These are phyloP conservation scores for Aspergillus heteromorphus DNA, from an alignment of 495 filamentous ascomycete species.

Conservation along the genomic window DNA sequence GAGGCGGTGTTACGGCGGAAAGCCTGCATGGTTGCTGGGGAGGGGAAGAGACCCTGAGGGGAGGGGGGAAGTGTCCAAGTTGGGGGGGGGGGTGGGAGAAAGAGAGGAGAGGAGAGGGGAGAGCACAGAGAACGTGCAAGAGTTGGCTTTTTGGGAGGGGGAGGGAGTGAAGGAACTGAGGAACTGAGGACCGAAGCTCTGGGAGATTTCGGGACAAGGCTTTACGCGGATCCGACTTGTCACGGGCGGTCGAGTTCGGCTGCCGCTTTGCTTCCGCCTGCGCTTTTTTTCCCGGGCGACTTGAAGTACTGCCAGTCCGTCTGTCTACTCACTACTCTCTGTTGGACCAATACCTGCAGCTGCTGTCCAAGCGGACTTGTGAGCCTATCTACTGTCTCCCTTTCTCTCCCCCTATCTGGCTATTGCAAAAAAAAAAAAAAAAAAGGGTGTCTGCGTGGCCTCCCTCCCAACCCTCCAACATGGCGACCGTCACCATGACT, in stretches of 20 bases:
- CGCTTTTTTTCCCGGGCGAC: neutral
- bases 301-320: too few relatives aligned
- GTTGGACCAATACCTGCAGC: too few relatives aligned
- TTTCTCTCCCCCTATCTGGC: too few relatives aligned
- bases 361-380: too few relatives aligned
- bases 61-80: conserved; percentile 4
- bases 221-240: conserved; percentile 40
- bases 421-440: too few relatives aligned
- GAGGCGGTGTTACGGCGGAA: conserved; percentile 47
- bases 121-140: conserved; percentile 15
- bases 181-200: too few relatives aligned
- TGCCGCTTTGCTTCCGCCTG: neutral
- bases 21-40: conserved; percentile 44
- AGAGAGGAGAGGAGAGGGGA: conserved; percentile 4
- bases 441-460: neutral
- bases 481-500: conserved; percentile 62
- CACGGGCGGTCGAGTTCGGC: conserved; percentile 23
- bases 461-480: conserved; percentile 20
- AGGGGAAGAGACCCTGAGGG: conserved; percentile 4
- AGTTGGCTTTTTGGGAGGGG: too few relatives aligned
- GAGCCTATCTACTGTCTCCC: too few relatives aligned
- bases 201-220: conserved; percentile 38
- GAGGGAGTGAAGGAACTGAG: conserved; percentile 20
- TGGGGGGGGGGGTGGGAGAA: conserved; percentile 16
- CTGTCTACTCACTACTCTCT: too few relatives aligned